Base-by-base conservation (phyloP, 129 eudicot species). In the Flaveria linearis region DNA sequence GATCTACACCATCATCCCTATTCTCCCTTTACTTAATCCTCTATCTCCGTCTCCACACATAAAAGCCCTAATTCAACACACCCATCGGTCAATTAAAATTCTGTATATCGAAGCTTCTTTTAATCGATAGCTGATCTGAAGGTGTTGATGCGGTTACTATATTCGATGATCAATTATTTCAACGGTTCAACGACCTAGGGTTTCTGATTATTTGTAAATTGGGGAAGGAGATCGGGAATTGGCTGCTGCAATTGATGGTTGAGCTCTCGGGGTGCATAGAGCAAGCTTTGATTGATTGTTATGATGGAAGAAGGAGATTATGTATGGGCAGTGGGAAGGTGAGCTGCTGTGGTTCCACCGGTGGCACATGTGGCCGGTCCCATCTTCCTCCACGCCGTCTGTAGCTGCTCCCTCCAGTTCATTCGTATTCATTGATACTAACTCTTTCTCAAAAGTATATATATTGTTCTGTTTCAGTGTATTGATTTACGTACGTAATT, bases 351-450 rank as follows among this genome's bases (percentile, higher is more conserved):
- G 78, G 82, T 68, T 71, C 25, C 78, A 86, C 81, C 73, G 81
- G 62, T 81, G 87, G 90, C 90, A 86, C 87, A 86, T 86, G 90
- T 86, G 84, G 89, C 84, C 87, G 77, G 87, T 80, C 87, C 82
- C 81, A 28, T 76, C 85, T 81, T 45, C 83, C 72, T 49, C 85
- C 82, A 79, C 82, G 78, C 67, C 87, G 68, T 61, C 76, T 74
- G 81, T 81, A 73, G 85, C 83, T 43, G 81, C 73, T 51, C 47
- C 62, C 17, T 17, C 68, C 30, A 74, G 22, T 50, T 69, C 77
- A 51, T 81, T 75, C 67, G 74, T 49, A 80, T 68, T 71, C 60
- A 63, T 78, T 39, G 69, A 85, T 63, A 17, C 81, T 36, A 80
- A 83, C 68, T 83, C 78, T 55, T 80, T 86, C 55, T 68, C 83